Conservation (phyloP, 2,329 filamentous ascomycete genomes). For the Verticillium dahliae region DNA sequence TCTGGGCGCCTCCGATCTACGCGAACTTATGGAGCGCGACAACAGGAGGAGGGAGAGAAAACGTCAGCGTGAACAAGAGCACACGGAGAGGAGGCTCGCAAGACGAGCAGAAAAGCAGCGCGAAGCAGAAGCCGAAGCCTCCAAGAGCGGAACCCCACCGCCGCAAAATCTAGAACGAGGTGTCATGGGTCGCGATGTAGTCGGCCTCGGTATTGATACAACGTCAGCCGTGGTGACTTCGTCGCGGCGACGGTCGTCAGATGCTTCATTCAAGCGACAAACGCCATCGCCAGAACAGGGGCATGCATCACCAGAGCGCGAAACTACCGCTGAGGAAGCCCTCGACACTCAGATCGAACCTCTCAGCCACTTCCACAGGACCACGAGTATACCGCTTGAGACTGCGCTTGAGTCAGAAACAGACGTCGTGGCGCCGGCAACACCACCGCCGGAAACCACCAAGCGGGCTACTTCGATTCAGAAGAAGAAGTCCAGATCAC, state of each 20-base stretch:
- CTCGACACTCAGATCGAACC: slow-evolving; percentile 7
- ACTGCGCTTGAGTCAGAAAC: slow-evolving; percentile 12
- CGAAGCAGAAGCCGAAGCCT: slow-evolving; percentile 49
- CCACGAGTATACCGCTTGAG: slow-evolving; percentile 35
- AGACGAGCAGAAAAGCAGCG: slow-evolving; percentile 61
- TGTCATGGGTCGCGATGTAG: slow-evolving; percentile 50
- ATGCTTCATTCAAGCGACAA: slow-evolving; percentile 22
- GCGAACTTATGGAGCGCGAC: slow-evolving; percentile 88
- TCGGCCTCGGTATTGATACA: slow-evolving; percentile 50
- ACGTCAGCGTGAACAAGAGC: slow-evolving; percentile 60
- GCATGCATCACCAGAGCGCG: slow-evolving; percentile 12
- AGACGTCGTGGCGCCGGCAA: slow-evolving; percentile 12
- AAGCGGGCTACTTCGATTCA: slow-evolving; percentile 26
- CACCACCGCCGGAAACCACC: not conserved
- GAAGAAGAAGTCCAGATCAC: slow-evolving; percentile 41
- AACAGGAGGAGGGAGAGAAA: slow-evolving; percentile 72
- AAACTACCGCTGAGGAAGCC: too few relatives aligned
- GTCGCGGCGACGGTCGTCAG: slow-evolving; percentile 41
- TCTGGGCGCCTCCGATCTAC: slow-evolving; percentile 74
- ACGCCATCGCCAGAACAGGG: slow-evolving; percentile 18
- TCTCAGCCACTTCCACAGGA: slow-evolving; percentile 37
- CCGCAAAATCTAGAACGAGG: slow-evolving; percentile 54
- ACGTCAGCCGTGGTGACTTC: slow-evolving; percentile 50
- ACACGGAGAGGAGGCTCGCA: slow-evolving; percentile 57
- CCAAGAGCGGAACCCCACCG: slow-evolving; percentile 41